phyloP scores from a whole-genome alignment of 768 basidiomycete genomes.

The Tulasnella sp. region DNA sequence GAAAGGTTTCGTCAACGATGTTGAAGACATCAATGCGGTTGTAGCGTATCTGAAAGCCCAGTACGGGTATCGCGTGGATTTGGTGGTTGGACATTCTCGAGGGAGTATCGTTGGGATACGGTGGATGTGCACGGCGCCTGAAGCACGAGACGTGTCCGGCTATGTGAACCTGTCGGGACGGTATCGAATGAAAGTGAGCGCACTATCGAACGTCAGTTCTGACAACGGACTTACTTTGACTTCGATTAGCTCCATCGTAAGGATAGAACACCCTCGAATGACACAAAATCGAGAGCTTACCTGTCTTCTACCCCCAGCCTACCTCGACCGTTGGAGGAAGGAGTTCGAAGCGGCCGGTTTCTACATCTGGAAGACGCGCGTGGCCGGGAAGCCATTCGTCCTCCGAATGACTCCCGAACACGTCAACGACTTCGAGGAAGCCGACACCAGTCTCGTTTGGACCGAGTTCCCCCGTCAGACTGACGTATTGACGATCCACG shows the following conservation, averaged over 20 bases:
- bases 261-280: too few relatives aligned
- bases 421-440: constrained; percentile 46
- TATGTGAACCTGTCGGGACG: constrained; percentile 68
- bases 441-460: constrained; percentile 61
- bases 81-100: constrained; percentile 69
- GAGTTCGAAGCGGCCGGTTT: constrained; percentile 31
- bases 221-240: neutral
- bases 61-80: constrained; percentile 56
- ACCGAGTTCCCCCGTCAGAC: constrained; percentile 47
- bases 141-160: constrained; percentile 34
- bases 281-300: too few relatives aligned
- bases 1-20: constrained; percentile 41
- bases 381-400: constrained; percentile 49
- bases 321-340: neutral
- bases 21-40: constrained; percentile 55
- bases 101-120: constrained; percentile 52
- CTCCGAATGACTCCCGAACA: constrained; percentile 48
- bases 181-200: constrained; percentile 65
- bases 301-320: too few relatives aligned
- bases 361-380: constrained; percentile 50
- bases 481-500: constrained; percentile 66
- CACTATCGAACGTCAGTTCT: neutral
- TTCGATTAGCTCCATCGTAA: neutral
- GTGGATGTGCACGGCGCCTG: constrained; percentile 56
- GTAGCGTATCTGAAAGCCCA: constrained; percentile 41